phyloP scores from a whole-genome alignment of 1,284 basidiomycete species.

The Hemileia vastatrix region DNA sequence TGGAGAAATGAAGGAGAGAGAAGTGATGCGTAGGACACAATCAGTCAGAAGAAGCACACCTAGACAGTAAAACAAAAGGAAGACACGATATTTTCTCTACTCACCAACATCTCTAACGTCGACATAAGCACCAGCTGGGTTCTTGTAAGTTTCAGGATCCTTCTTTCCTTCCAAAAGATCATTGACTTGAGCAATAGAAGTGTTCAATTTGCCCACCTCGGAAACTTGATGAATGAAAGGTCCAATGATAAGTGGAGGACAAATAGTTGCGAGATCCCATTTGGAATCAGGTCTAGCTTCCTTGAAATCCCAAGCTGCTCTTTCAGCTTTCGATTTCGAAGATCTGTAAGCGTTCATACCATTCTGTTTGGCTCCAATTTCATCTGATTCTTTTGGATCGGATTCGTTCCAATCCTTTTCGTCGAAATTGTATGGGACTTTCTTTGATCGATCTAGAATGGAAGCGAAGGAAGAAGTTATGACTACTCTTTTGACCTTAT shows the following conservation, averaged over 20 bases:
- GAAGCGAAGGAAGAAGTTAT: conserved; percentile 57
- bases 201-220: not conserved
- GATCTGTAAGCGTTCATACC: conserved; percentile 46
- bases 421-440: conserved; percentile 28
- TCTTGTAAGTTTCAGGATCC: not conserved
- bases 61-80: not conserved
- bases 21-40: not conserved
- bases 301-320: conserved; percentile 47
- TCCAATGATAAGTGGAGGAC: conserved; percentile 50
- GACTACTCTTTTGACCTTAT: conserved; percentile 50
- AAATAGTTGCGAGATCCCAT: conserved; percentile 55
- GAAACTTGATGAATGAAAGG: not conserved
- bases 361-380: conserved; percentile 49
- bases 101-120: not conserved
- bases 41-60: not conserved
- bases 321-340: conserved; percentile 51
- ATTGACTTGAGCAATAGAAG: not conserved
- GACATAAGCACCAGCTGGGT: not conserved
- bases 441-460: conserved; percentile 45
- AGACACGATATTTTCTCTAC: not conserved
- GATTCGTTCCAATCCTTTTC: conserved; percentile 53
- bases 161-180: not conserved
- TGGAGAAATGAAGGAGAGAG: not conserved
- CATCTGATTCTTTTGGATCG: conserved; percentile 4
- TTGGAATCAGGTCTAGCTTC: conserved; percentile 49